A percentile compares a stretch with the other conserved stretches of the same genome.
phyloP scores from a whole-genome alignment of 2,329 filamentous ascomycete genomes.

The Botrytis pseudocinerea region DNA sequence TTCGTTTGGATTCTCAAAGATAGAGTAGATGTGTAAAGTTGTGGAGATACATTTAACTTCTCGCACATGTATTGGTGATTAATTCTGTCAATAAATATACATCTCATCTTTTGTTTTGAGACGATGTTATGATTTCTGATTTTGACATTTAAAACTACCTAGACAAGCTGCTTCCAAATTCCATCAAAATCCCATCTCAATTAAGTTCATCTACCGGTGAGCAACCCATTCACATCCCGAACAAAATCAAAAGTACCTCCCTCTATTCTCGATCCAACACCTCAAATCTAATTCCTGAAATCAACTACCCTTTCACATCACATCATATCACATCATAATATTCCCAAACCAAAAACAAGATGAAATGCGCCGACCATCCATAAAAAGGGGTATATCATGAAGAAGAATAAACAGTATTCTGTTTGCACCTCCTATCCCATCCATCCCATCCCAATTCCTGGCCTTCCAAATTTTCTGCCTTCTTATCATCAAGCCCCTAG shows the following conservation, averaged over 20 bases:
- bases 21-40: background rate
- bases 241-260: background rate
- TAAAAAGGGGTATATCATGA: conserved; percentile 5
- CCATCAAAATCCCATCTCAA: background rate
- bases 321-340: background rate
- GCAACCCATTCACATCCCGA: background rate
- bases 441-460: background rate
- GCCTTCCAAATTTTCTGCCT: background rate
- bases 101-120: background rate
- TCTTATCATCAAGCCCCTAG: background rate
- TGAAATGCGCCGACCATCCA: background rate
- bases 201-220: background rate
- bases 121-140: background rate
- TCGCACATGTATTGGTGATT: background rate
- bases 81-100: background rate
- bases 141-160: background rate
- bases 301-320: background rate
- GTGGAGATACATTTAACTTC: background rate
- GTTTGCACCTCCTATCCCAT: background rate
- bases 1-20: background rate
- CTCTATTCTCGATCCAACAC: background rate
- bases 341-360: background rate
- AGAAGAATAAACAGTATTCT: background rate
- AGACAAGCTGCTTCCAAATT: background rate
- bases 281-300: background rate